A percentile compares a stretch with the other conserved stretches of the same genome.
Conservation (phyloP, 2,329 filamentous ascomycete genomes). For the Hypoxylon sp. region DNA sequence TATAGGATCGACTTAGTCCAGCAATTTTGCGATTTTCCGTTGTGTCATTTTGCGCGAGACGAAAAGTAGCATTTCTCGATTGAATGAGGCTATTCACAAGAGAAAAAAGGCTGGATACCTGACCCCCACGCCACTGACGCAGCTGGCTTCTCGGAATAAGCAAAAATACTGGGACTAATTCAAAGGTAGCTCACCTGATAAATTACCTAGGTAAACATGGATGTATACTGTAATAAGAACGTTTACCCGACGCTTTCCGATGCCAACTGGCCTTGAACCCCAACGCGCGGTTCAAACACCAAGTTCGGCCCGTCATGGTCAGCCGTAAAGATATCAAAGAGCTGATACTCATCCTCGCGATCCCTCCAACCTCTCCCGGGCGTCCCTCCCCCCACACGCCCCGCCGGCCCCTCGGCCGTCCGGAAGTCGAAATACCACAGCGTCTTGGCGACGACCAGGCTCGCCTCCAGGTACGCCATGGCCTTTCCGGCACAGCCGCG, state of each 20-base stretch:
- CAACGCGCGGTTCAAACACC: slow-evolving; percentile 5
- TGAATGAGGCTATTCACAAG: neutral
- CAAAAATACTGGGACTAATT: neutral
- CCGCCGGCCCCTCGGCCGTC: slow-evolving; percentile 5
- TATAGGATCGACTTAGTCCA: neutral
- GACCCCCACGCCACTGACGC: neutral
- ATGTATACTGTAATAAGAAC: no score
- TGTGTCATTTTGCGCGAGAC: neutral
- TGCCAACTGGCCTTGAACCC: no score
- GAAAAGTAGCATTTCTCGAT: neutral
- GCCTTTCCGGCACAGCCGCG: slow-evolving; percentile 14
- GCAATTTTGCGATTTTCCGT: neutral
- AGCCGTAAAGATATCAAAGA: slow-evolving; percentile 9
- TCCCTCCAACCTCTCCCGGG: slow-evolving; percentile 8
- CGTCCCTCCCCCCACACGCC: slow-evolving; percentile 9
- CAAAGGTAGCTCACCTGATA: neutral
- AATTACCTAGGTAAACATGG: neutral
- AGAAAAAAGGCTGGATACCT: neutral
- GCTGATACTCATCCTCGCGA: slow-evolving; percentile 16
- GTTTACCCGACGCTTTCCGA: no score
- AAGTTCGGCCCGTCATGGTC: slow-evolving; percentile 27
- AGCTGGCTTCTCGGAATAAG: neutral
- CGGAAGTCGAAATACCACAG: slow-evolving; percentile 23
- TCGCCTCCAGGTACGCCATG: slow-evolving; percentile 20
- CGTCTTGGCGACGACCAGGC: slow-evolving; percentile 2